Conservation (phyloP, 2,329 filamentous ascomycete species). For the Trichoderma arundinaceum region DNA sequence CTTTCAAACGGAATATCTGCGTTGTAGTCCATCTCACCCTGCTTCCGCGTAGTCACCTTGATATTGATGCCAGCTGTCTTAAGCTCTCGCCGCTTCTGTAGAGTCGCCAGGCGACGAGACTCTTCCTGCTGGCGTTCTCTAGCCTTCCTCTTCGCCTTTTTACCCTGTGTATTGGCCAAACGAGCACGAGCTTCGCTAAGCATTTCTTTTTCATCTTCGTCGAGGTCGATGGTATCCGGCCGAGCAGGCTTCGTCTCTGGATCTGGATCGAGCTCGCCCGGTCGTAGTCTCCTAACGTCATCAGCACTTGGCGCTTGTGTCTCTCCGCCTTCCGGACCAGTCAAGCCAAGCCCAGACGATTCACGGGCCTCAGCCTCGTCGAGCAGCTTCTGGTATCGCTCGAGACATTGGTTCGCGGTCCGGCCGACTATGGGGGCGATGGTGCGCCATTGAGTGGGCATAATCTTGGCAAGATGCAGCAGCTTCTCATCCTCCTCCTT, state of each 20-base stretch:
- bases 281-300: conserved; percentile 84
- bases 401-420: conserved; percentile 95
- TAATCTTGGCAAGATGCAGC: conserved; percentile 93
- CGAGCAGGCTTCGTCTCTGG: conserved; percentile 94
- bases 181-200: conserved; percentile 94
- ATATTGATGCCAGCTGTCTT: conserved; percentile 99
- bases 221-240: conserved; percentile 95
- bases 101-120: conserved; percentile 82
- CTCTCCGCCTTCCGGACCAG: conserved; percentile 85
- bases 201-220: conserved; percentile 99
- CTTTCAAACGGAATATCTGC: conserved; percentile 98
- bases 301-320: conserved; percentile 87
- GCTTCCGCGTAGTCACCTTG: conserved; percentile 88
- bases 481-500: conserved; percentile 98
- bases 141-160: conserved; percentile 98
- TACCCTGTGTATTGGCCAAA: conserved; percentile 96
- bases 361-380: conserved; percentile 95
- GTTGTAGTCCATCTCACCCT: conserved; percentile 99
- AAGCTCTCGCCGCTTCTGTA: conserved; percentile 94
- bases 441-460: conserved; percentile 99
- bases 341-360: conserved; percentile 79
- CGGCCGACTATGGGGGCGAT: conserved; percentile 96
- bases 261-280: conserved; percentile 95
- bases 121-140: conserved; percentile 95
- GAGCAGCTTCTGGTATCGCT: conserved; percentile 93